phyloP scores from a whole-genome alignment of 2,329 filamentous ascomycete species.

The Diplodia corticola region DNA sequence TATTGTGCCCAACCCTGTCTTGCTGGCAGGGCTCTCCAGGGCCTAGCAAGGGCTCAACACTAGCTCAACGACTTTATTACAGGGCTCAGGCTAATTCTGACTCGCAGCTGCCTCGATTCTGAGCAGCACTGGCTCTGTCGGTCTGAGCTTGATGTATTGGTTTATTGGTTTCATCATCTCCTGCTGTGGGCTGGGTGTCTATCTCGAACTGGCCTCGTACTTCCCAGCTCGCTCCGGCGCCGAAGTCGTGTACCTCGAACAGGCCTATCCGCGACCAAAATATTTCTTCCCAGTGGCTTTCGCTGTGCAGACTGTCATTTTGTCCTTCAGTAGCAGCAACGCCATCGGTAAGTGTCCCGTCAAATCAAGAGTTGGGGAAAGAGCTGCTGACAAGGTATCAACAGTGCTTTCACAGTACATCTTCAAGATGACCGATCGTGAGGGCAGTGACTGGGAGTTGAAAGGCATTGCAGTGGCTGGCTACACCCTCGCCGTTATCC shows the following conservation, averaged over 20 bases:
- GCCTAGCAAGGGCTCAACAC: neutral
- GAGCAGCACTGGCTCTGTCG: conserved; percentile 60
- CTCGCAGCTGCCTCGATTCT: conserved; percentile 47
- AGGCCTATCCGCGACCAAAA: conserved; percentile 64
- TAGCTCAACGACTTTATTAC: neutral
- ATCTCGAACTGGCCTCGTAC: conserved; percentile 64
- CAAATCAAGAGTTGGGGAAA: neutral
- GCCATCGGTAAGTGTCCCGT: conserved; percentile 51
- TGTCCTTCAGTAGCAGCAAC: conserved; percentile 68
- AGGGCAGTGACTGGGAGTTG: conserved; percentile 60
- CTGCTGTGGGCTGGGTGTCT: conserved; percentile 56
- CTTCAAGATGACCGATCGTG: conserved; percentile 56
- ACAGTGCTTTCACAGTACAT: conserved; percentile 55
- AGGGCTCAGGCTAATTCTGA: neutral
- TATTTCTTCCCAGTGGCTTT: conserved; percentile 59
- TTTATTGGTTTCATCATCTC: conserved; percentile 62
- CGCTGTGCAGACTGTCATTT: conserved; percentile 54
- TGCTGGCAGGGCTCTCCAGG: neutral
- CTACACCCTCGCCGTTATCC: conserved; percentile 60
- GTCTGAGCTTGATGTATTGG: conserved; percentile 65
- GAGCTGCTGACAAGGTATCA: conserved; percentile 24
- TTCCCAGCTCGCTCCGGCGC: conserved; percentile 67
- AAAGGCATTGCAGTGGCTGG: conserved; percentile 67
- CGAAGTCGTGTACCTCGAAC: conserved; percentile 69
- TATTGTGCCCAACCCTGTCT: neutral